These are phyloP conservation scores for Paracorniculantispora psalliotae DNA, from an alignment of 2,329 filamentous ascomycete genomes.

Conservation along the genomic window DNA sequence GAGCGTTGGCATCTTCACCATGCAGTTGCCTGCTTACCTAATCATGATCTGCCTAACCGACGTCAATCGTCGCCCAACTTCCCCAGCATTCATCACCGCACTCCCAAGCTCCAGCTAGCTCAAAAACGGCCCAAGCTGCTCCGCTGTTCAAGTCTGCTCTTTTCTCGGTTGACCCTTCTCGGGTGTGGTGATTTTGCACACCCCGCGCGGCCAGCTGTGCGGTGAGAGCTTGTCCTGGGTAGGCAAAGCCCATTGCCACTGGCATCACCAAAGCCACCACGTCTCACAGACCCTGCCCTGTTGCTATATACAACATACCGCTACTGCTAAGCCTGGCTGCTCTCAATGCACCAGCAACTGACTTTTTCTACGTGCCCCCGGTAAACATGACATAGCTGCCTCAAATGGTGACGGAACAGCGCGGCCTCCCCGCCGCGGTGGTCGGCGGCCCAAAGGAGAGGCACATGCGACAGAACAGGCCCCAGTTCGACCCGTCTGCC, in stretches of 20 bases:
- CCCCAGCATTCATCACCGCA: constrained; percentile 11
- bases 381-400: constrained; percentile 16
- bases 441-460: constrained; percentile 31
- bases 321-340: no score
- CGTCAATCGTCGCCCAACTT: constrained; percentile 12
- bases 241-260: not conserved
- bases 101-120: constrained; percentile 2
- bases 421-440: constrained; percentile 26
- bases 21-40: constrained; percentile 8
- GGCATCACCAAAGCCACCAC: not conserved
- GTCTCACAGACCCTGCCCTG: no score
- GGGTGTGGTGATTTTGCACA: constrained; percentile 5
- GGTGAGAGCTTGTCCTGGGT: not conserved
- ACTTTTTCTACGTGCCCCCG: not conserved
- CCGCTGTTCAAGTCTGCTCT: not conserved
- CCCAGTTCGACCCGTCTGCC: constrained; percentile 29
- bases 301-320: no score
- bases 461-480: constrained; percentile 29
- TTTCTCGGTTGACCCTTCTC: constrained; percentile 1
- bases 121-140: not conserved
- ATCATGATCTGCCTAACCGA: constrained; percentile 11
- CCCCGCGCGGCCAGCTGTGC: constrained; percentile 5
- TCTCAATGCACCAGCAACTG: not conserved
- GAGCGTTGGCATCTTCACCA: not conserved
- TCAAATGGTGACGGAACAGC: constrained; percentile 34